Conservation (phyloP, 179 eudicot genomes). For the Nepenthes alata region DNA sequence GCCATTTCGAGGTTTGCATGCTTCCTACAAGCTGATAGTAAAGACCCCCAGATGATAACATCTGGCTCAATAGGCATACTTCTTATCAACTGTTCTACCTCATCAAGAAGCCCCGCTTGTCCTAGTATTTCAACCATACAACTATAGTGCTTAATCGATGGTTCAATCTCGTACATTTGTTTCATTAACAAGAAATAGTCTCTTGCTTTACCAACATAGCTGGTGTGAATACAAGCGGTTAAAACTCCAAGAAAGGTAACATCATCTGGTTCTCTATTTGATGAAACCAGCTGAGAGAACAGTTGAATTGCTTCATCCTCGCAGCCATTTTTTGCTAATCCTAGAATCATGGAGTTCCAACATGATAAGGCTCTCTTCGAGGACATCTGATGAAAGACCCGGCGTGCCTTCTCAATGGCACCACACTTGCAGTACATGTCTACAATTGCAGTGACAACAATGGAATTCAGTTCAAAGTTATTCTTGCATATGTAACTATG, state of each 20-base stretch:
- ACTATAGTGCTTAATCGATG: slow-evolving; percentile 59
- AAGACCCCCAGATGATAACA: slow-evolving; percentile 51
- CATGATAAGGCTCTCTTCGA: slow-evolving; percentile 34
- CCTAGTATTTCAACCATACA: slow-evolving; percentile 59
- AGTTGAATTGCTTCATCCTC: slow-evolving; percentile 36
- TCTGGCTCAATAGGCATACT: slow-evolving; percentile 60
- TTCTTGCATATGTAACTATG: slow-evolving; percentile 38
- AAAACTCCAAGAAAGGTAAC: slow-evolving; percentile 58
- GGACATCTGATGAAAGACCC: slow-evolving; percentile 27
- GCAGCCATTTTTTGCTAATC: slow-evolving; percentile 55
- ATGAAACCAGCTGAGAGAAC: slow-evolving; percentile 35
- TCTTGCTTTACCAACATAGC: slow-evolving; percentile 35
- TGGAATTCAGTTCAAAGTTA: slow-evolving; percentile 29
- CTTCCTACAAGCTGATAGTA: slow-evolving; percentile 48
- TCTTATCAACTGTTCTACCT: slow-evolving; percentile 40
- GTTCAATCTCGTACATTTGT: slow-evolving; percentile 35
- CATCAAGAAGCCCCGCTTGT: slow-evolving; percentile 37
- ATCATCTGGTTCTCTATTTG: slow-evolving; percentile 35
- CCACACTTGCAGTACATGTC: slow-evolving; percentile 89
- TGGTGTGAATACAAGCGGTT: slow-evolving; percentile 52
- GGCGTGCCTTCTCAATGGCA: slow-evolving; percentile 29
- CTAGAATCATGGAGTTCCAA: slow-evolving; percentile 80
- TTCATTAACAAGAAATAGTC: slow-evolving; percentile 43
- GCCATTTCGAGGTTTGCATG: slow-evolving; percentile 51
- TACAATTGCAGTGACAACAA: slow-evolving; percentile 45